These are phyloP conservation scores for Sungouiella thailandica DNA, from an alignment of 805 yeast genomes.

Conservation along the genomic window DNA sequence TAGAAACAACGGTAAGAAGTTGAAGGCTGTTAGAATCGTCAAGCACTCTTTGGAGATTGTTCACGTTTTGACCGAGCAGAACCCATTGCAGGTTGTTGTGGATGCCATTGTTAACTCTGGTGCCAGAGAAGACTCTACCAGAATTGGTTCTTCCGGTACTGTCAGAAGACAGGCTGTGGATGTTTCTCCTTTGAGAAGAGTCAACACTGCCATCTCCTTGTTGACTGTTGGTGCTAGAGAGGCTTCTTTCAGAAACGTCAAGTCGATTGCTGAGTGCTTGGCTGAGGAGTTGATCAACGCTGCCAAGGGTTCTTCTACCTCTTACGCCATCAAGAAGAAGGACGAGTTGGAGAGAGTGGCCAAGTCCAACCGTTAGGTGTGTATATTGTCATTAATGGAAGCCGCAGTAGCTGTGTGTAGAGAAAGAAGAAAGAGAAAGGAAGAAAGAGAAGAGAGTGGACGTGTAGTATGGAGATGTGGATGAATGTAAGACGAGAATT, in stretches of 20 bases:
- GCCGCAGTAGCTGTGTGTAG: too few relatives aligned
- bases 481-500: too few relatives aligned
- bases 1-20: conserved; percentile 99
- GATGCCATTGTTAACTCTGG: conserved; percentile 99
- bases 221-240: conserved; percentile 99
- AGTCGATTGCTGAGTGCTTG: conserved; percentile 99
- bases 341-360: conserved; percentile 99
- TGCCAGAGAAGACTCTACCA: conserved; percentile 99
- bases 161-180: conserved; percentile 99
- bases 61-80: conserved; percentile 94
- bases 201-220: conserved; percentile 97
- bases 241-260: conserved; percentile 99
- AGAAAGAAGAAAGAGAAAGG: too few relatives aligned
- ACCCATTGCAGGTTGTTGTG: conserved; percentile 98
- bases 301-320: conserved; percentile 99
- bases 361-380: conserved; percentile 99
- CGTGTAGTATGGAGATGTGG: too few relatives aligned
- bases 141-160: conserved; percentile 99
- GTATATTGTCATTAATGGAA: background rate
- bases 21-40: conserved; percentile 99
- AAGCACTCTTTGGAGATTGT: conserved; percentile 99
- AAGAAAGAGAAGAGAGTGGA: too few relatives aligned
- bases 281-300: conserved; percentile 99
- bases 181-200: conserved; percentile 99
- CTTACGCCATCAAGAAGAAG: conserved; percentile 99